Evolutionary conservation across 2,329 filamentous ascomycete genomes (phyloP).

Genomic region (Coniosporium uncinatum): DNA sequence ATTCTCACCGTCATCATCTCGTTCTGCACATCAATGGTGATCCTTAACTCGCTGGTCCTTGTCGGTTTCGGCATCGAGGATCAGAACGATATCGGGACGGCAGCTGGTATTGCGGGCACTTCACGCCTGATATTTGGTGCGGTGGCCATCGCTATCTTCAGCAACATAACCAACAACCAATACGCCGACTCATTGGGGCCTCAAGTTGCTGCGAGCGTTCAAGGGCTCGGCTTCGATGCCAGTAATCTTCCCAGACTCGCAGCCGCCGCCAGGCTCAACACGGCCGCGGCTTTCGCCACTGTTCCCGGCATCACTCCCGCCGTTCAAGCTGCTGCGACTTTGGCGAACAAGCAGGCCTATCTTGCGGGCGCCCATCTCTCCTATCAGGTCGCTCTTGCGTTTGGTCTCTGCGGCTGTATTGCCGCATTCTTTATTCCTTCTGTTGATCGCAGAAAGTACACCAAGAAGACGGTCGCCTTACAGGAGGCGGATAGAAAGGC

Average conservation of each 20-base stretch:
- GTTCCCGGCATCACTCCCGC: slow-evolving; percentile 20
- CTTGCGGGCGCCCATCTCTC: slow-evolving; percentile 16
- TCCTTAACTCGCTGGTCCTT: slow-evolving; percentile 26
- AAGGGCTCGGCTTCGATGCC: slow-evolving; percentile 12
- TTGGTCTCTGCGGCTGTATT: slow-evolving; percentile 18
- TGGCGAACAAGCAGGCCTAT: slow-evolving; percentile 21
- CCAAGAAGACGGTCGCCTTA: slow-evolving; percentile 17
- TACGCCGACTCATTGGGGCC: slow-evolving; percentile 12
- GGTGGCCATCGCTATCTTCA: slow-evolving; percentile 31
- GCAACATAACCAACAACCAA: slow-evolving; percentile 22
- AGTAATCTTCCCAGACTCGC: slow-evolving; percentile 12
- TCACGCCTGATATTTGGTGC: slow-evolving; percentile 29
- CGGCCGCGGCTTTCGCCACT: slow-evolving; percentile 16
- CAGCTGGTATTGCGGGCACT: slow-evolving; percentile 28
- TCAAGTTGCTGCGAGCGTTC: slow-evolving; percentile 11
- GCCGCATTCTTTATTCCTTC: slow-evolving; percentile 18
- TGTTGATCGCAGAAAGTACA: slow-evolving; percentile 20
- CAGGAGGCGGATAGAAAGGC: slow-evolving; percentile 16
- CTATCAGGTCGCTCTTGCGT: slow-evolving; percentile 23
- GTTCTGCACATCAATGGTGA: slow-evolving; percentile 17
- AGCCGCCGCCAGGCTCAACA: slow-evolving; percentile 15
- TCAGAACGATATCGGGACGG: slow-evolving; percentile 27
- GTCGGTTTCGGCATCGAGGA: slow-evolving; percentile 25
- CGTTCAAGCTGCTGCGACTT: slow-evolving; percentile 16
- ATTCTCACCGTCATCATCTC: slow-evolving; percentile 21